These are phyloP conservation scores for Ganoderma multipileum DNA, from an alignment of 1,284 basidiomycete genomes.

Conservation along the genomic window DNA sequence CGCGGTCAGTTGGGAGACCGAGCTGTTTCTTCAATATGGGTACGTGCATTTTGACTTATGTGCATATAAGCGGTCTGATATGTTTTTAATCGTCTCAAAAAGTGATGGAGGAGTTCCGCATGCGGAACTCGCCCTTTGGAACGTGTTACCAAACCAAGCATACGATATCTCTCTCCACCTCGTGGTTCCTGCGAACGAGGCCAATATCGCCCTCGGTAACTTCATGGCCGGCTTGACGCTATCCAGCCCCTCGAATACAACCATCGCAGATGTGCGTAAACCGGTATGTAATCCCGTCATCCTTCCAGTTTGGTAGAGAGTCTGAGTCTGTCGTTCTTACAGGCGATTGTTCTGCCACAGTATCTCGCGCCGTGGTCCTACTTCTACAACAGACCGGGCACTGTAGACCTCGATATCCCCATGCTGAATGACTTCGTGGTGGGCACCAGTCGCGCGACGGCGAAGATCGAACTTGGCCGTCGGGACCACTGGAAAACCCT, in stretches of 20 bases:
- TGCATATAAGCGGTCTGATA: not conserved
- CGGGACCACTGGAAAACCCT: conserved; percentile 72
- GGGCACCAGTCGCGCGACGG: conserved; percentile 55
- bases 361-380: conserved; percentile 44
- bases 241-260: conserved; percentile 62
- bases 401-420: conserved; percentile 56
- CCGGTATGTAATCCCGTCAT: conserved; percentile 55
- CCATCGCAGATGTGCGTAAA: conserved; percentile 61
- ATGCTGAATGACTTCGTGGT: conserved; percentile 60
- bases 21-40: conserved; percentile 80
- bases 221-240: conserved; percentile 78
- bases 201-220: conserved; percentile 77
- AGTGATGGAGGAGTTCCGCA: conserved; percentile 73
- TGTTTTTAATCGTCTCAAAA: not conserved
- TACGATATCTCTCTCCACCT: conserved; percentile 76
- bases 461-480: conserved; percentile 69
- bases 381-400: conserved; percentile 46
- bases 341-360: conserved; percentile 66
- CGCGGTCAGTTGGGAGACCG: conserved; percentile 70
- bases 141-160: conserved; percentile 62
- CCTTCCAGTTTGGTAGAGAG: conserved; percentile 1
- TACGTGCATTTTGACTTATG: conserved; percentile 42
- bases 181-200: conserved; percentile 66
- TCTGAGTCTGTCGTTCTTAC: conserved; percentile 1
- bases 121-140: conserved; percentile 57